Base-by-base conservation (phyloP, 768 basidiomycete species). In the Pisolithus albus region DNA sequence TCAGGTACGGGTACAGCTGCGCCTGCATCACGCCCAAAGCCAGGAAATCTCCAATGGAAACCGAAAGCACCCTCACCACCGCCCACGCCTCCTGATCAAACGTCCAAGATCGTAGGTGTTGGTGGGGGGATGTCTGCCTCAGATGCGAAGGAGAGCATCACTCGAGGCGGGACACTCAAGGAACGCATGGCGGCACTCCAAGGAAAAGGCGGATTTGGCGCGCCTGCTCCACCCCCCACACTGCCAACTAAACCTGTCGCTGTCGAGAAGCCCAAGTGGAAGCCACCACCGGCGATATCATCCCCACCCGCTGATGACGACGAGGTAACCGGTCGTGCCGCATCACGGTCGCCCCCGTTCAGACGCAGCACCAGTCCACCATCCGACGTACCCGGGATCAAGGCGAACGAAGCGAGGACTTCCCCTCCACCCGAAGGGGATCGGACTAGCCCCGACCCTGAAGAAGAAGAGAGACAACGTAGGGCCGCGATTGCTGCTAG, bases 181-280 rank as follows among this genome's bases (percentile, higher is more conserved):
- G 95, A 96, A 53, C 82, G 95, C 36, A 96, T 98, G 92, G 92
- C 92, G 28, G 92, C 92, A 3, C 71, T 97, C 36, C 88, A 92
- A 64, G 90, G 88, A 7, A 83, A 77, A 42, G 87, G 88, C 15
- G 91, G 75, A 9, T 91, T 95, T 61, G 88, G 88, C 15, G 63
- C 57, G 23, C 59, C 66, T 5, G 55, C 66, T n/a, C 64, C 75
- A 15, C 76, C 83, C 1, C 76, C 78, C 2, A 60, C 72, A 1
- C 62, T 78, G 5, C 76, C 81, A 7, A 64, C 71, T 7, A 68
- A 78, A 5, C 79, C 86, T 1, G 79, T 81, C 52, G 83, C 84
- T 5, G 70, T 77, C 0, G 84, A 85, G 61, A 84, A 83, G 58
- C 87, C 88, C 11, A 90, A 87, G 67, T 94, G 92, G 91, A 92